These are phyloP conservation scores for Ammopiptanthus mongolicus DNA, from an alignment of 306 rosid genomes.

Conservation along the genomic window DNA sequence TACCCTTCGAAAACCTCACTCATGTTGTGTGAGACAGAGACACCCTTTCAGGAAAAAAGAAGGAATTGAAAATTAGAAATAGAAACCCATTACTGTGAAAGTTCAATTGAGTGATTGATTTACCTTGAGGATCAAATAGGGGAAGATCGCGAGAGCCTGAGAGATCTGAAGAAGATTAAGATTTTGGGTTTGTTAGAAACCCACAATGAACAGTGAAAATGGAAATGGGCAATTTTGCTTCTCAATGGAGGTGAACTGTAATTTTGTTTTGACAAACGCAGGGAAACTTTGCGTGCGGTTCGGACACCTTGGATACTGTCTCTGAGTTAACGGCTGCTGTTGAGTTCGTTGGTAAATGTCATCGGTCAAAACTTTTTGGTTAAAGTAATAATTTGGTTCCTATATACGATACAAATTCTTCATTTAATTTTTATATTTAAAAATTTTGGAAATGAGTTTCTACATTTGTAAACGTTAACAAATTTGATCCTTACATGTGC, in stretches of 20 bases:
- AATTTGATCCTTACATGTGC: too few relatives aligned
- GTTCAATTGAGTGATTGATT: background rate
- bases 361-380: too few relatives aligned
- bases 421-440: too few relatives aligned
- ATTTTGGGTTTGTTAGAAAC: background rate
- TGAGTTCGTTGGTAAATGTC: background rate
- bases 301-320: background rate
- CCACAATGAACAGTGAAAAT: background rate
- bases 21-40: constrained; percentile 28
- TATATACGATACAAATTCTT: too few relatives aligned
- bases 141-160: background rate
- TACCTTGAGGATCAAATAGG: constrained; percentile 6
- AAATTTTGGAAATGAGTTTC: too few relatives aligned
- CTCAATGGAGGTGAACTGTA: constrained; percentile 9
- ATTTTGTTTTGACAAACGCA: background rate
- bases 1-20: constrained; percentile 84
- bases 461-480: too few relatives aligned
- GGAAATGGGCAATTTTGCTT: background rate
- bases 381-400: too few relatives aligned
- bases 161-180: constrained; percentile 22
- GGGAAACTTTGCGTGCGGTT: constrained; percentile 19
- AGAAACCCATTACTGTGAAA: background rate
- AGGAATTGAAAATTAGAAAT: background rate
- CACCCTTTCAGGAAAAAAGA: background rate
- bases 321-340: background rate